Evolutionary conservation across 495 filamentous ascomycete species (phyloP), one percentile per base, ranked within the genome.

Genomic region (Neurospora sp.): DNA sequence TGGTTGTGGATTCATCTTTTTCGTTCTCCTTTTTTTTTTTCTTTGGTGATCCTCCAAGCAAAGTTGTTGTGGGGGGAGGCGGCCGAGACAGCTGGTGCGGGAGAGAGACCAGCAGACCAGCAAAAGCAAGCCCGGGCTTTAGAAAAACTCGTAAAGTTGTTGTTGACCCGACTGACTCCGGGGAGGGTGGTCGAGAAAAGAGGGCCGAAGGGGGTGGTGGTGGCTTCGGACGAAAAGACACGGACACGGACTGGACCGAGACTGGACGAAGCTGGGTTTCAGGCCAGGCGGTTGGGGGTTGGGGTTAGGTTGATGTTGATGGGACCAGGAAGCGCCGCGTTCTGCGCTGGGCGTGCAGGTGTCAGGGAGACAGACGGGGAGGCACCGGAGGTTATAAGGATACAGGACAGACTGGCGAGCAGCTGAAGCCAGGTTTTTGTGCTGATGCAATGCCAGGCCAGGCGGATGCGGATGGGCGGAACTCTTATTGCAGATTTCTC

Each of bases 1-100:
- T 69, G 75, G 75, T 42, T 81, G 80, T 59, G 78, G 75, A 70
- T 79, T 80, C 80, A 81, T 81, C 37, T 74, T 77, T 47, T 71
- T 38, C 27, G 38, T 70, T 69, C 20, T 61, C 27, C 20, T 27
- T 27, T 35, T 61, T 61, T 42, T 31, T 59, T 35, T 35, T 18
- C 6, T 31, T 61, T 61, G 12, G 53, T 16, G 27, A 35, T 61
- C 20, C 69, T 18, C n/a, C n/a, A 35, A 65, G 47, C 10, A 72
- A 20, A 69, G 71, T 38, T 35, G 53, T 31, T 45, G 16, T 35
- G 10, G 39, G 71, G 20, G 20, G 35, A 69, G 73, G 72, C 20
- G 47, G 74, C 78, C 74, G 73, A 72, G 71, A 70, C 47, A 70
- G 77, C 74, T 71, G 74, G 73, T 71, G 73, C 74, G 40, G 45